Conservation (phyloP, 2,329 filamentous ascomycete species). For the Aspergillus awamori region DNA sequence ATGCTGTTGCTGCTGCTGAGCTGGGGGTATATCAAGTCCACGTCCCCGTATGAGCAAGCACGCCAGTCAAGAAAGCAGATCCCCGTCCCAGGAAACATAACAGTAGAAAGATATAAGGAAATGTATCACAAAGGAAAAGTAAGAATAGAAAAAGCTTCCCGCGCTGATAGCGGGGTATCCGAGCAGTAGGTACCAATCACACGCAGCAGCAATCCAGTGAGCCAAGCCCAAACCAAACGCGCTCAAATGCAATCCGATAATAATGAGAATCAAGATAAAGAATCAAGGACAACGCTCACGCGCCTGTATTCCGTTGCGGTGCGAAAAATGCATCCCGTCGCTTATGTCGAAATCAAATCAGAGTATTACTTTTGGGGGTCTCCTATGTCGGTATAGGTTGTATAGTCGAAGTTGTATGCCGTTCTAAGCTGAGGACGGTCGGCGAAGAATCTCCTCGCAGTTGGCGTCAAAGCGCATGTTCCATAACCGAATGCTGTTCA, state of each 20-base stretch:
- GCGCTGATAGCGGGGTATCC: slow-evolving; percentile 20
- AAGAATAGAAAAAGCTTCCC: slow-evolving; percentile 24
- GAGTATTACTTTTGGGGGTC: slow-evolving; percentile 10
- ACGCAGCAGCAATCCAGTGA: slow-evolving; percentile 31
- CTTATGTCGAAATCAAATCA: slow-evolving; percentile 3
- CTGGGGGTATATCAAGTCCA: not conserved
- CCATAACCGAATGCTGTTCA: slow-evolving; percentile 86
- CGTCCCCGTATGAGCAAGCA: slow-evolving; percentile 24
- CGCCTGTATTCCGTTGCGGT: slow-evolving; percentile 3
- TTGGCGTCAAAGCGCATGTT: slow-evolving; percentile 94
- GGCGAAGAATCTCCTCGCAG: slow-evolving; percentile 81
- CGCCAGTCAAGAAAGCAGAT: slow-evolving; percentile 5
- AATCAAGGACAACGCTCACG: slow-evolving; percentile 4
- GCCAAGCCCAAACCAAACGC: slow-evolving; percentile 34
- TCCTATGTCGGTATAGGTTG: slow-evolving; percentile 4
- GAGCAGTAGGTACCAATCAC: slow-evolving; percentile 19
- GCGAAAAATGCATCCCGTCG: slow-evolving; percentile 3
- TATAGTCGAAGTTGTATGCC: not conserved
- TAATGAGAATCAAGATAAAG: not conserved
- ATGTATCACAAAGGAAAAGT: slow-evolving; percentile 23
- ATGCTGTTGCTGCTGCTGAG: slow-evolving; percentile 27
- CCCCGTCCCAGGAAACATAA: slow-evolving; percentile 17
- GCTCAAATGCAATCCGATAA: slow-evolving; percentile 39
- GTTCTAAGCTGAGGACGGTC: slow-evolving; percentile 47
- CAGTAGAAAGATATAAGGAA: slow-evolving; percentile 2